Percentiles rank a stretch among this genome's conserved stretches.
phyloP scores from a whole-genome alignment of 1,284 basidiomycete species.

The Lignosus rhinocerotis region DNA sequence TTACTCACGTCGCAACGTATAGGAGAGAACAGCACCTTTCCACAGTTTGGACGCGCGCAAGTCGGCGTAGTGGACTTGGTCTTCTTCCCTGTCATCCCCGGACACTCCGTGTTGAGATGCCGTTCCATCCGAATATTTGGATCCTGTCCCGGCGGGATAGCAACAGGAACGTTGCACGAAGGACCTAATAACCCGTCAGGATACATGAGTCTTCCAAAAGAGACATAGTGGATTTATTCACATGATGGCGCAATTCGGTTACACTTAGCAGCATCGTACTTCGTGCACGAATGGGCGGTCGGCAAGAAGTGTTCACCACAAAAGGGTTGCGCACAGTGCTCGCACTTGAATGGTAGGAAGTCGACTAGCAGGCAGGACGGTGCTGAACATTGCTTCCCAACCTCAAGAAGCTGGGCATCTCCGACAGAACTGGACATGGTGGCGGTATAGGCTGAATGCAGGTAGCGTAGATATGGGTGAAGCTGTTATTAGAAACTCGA shows the following conservation, averaged over 20 bases:
- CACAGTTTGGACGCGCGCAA: constrained; percentile 64
- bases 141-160: constrained; percentile 71
- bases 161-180: constrained; percentile 68
- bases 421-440: constrained; percentile 36
- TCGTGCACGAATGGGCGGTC: constrained; percentile 59
- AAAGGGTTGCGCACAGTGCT: constrained; percentile 65
- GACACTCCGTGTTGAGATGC: constrained; percentile 66
- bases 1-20: constrained; percentile 64
- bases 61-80: constrained; percentile 50
- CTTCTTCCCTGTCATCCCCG: constrained; percentile 63
- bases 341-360: constrained; percentile 82
- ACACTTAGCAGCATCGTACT: constrained; percentile 68
- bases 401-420: constrained; percentile 55
- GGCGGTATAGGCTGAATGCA: constrained; percentile 1
- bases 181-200: constrained; percentile 48
- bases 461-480: neutral
- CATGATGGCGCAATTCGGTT: constrained; percentile 76
- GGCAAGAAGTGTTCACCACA: constrained; percentile 78
- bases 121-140: constrained; percentile 76
- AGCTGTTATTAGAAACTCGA: neutral
- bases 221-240: constrained; percentile 33
- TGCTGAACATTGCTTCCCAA: constrained; percentile 74
- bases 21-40: constrained; percentile 70
- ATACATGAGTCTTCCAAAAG: neutral
- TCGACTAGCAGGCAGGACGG: constrained; percentile 67